A percentile compares a stretch with the other conserved stretches of the same genome.
Conservation (phyloP, 2,329 filamentous ascomycete species). For the Sarocladiaceae sp. region DNA sequence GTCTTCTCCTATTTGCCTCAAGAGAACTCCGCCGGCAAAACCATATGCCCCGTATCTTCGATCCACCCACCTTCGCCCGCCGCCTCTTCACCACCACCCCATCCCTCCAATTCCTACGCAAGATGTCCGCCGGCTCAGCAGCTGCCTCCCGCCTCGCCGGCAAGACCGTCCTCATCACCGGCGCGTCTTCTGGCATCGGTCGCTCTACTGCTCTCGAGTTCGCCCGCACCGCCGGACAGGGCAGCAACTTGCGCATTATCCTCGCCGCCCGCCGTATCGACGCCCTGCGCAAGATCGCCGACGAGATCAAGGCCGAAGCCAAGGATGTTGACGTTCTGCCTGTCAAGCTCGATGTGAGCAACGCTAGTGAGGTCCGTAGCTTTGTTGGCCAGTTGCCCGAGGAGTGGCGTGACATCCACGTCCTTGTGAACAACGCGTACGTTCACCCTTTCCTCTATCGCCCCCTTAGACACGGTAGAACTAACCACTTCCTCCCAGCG, state of each 20-base stretch:
- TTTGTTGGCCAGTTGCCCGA: constrained; percentile 71
- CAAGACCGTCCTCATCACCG: constrained; percentile 89
- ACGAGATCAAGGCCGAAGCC: constrained; percentile 69
- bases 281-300: constrained; percentile 66
- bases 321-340: constrained; percentile 75
- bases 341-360: constrained; percentile 82
- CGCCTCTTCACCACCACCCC: constrained; percentile 11
- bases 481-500: constrained; percentile 42
- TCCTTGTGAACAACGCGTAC: constrained; percentile 94
- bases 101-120: constrained; percentile 17
- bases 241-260: constrained; percentile 72
- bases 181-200: constrained; percentile 90
- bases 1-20: constrained; percentile 5
- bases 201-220: constrained; percentile 82
- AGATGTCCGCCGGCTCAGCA: constrained; percentile 53
- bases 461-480: background rate
- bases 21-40: constrained; percentile 5
- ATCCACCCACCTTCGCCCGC: constrained; percentile 9
- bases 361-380: constrained; percentile 61
- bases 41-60: constrained; percentile 2
- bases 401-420: constrained; percentile 78
- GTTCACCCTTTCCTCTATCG: constrained; percentile 23
- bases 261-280: constrained; percentile 85
- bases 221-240: constrained; percentile 69
- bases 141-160: constrained; percentile 78